These are phyloP conservation scores for Trichoderma simmonsii DNA, from an alignment of 2,329 filamentous ascomycete species.

Conservation along the genomic window DNA sequence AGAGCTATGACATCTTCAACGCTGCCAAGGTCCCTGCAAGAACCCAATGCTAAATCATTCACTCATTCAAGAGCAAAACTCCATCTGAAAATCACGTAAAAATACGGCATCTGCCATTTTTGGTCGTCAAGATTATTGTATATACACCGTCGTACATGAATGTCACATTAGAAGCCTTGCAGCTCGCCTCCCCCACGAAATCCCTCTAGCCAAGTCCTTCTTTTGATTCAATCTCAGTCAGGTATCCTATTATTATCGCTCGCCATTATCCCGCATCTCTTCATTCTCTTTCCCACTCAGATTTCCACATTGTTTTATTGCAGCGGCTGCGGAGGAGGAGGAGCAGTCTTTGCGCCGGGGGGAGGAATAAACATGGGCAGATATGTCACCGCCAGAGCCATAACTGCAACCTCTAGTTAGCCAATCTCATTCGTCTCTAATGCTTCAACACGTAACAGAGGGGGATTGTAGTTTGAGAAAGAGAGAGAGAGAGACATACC, in stretches of 20 bases:
- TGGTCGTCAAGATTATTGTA: not conserved
- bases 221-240: not conserved
- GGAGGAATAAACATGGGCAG: conserved; percentile 51
- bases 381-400: conserved; percentile 56
- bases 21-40: accelerated
- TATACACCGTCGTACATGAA: not conserved
- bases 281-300: not conserved
- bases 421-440: not conserved
- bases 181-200: not conserved
- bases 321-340: conserved; percentile 29
- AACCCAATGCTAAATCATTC: not conserved
- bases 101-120: not conserved
- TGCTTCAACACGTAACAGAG: not conserved
- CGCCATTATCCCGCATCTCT: not conserved
- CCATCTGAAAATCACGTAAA: not conserved
- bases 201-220: not conserved
- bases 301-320: conserved; percentile 18
- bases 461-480: not conserved
- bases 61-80: not conserved
- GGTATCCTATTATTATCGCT: not conserved
- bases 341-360: conserved; percentile 32
- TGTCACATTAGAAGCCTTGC: not conserved
- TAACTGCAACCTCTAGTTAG: conserved; percentile 41
- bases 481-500: conserved; percentile 50
- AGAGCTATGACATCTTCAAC: not conserved